Conservation (phyloP, 2,329 filamentous ascomycete species). For the Exophiala lecanii-corni region DNA sequence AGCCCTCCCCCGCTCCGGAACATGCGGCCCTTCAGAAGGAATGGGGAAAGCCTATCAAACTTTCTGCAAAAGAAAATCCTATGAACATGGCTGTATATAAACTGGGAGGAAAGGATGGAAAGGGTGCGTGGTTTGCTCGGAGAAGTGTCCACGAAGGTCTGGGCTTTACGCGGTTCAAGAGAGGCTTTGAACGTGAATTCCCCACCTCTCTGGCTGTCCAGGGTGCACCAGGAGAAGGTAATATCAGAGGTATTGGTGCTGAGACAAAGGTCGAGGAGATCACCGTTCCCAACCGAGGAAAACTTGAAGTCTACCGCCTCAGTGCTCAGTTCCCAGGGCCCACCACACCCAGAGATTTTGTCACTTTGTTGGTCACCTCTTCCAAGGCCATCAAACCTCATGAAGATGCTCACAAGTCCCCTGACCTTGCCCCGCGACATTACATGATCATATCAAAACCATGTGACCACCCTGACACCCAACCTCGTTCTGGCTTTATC, state of each 20-base stretch:
- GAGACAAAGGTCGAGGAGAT: constrained; percentile 67
- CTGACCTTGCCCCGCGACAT: constrained; percentile 51
- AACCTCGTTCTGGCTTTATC: constrained; percentile 67
- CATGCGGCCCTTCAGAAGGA: constrained; percentile 64
- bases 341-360: constrained; percentile 81
- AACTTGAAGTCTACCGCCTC: constrained; percentile 66
- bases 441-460: constrained; percentile 88
- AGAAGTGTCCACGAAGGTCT: constrained; percentile 76
- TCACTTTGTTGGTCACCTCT: constrained; percentile 71
- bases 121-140: constrained; percentile 84
- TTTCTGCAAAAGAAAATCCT: constrained; percentile 68
- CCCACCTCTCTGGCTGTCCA: constrained; percentile 68
- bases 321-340: constrained; percentile 88
- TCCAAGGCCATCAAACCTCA: constrained; percentile 34
- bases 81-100: constrained; percentile 75
- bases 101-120: constrained; percentile 70
- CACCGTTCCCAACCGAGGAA: constrained; percentile 36
- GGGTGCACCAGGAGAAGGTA: constrained; percentile 65
- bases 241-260: constrained; percentile 78
- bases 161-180: constrained; percentile 71
- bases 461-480: constrained; percentile 69
- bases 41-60: constrained; percentile 80
- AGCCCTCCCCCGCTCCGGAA: constrained; percentile 46
- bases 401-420: constrained; percentile 21
- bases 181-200: constrained; percentile 74